phyloP scores from a whole-genome alignment of 208 protist genomes.

The Trypanosoma rangeli region DNA sequence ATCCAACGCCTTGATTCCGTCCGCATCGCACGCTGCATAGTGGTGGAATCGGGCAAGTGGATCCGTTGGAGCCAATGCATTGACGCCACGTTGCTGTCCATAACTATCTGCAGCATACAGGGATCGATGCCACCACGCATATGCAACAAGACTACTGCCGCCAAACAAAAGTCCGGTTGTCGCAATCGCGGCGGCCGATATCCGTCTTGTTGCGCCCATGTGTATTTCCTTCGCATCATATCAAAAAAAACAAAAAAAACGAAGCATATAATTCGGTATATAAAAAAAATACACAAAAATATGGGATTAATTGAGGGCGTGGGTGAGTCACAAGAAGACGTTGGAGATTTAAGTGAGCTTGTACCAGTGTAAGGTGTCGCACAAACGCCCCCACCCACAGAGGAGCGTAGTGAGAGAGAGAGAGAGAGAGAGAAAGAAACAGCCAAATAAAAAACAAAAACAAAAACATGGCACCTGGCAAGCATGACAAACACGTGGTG shows the following conservation, averaged over 20 bases:
- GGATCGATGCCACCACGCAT: not conserved
- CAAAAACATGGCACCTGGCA: not conserved
- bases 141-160: not conserved
- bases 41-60: constrained; percentile 12
- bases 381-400: not conserved
- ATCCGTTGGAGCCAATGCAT: not conserved
- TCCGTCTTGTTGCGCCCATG: not conserved
- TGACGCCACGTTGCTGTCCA: not conserved
- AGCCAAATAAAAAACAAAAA: not conserved
- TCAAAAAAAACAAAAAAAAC: not conserved
- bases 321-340: not conserved
- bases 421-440: not conserved
- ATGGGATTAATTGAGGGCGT: not conserved
- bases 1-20: constrained; percentile 9
- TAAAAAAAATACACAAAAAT: not conserved
- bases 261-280: not conserved
- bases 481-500: not conserved
- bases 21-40: constrained; percentile 14
- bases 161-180: not conserved
- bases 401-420: constrained; percentile 6
- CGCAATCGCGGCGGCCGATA: not conserved
- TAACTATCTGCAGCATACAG: not conserved
- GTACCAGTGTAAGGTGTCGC: not conserved
- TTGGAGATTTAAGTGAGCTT: not conserved
- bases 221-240: not conserved